Conservation (phyloP, 75 land plant species). For the Cupressus sempervirens region DNA sequence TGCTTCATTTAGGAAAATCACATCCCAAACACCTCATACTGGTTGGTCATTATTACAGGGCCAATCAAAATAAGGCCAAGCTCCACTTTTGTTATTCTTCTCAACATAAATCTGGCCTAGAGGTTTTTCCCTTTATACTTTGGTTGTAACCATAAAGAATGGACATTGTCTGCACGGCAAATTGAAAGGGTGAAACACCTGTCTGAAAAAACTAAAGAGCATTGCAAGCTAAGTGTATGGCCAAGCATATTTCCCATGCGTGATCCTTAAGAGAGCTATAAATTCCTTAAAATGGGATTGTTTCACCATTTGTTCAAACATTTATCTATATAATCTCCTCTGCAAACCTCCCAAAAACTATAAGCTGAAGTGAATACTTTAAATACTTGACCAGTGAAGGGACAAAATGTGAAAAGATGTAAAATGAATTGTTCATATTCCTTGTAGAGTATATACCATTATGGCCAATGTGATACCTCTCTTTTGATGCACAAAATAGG, state of each 20-base stretch:
- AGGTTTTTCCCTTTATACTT: no score
- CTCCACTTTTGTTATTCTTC: neutral
- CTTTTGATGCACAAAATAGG: neutral
- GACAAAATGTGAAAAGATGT: neutral
- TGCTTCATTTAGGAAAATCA: neutral
- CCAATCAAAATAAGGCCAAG: neutral
- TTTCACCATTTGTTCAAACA: neutral
- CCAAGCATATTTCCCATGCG: neutral
- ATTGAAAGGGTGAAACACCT: neutral
- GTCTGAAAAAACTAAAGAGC: neutral
- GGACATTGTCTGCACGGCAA: neutral
- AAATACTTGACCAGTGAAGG: neutral
- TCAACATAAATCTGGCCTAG: no score
- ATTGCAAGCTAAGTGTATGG: neutral
- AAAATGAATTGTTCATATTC: neutral
- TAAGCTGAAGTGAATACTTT: neutral
- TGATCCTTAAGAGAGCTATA: neutral
- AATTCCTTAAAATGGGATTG: neutral
- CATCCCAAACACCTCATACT: neutral
- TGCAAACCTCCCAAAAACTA: neutral
- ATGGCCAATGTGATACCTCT: neutral
- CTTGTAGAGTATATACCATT: neutral
- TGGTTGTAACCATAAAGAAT: neutral
- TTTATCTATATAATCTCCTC: neutral
- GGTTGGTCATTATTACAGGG: neutral